phyloP scores from a whole-genome alignment of 257 asterid species.

The Nicotiana tabacum region DNA sequence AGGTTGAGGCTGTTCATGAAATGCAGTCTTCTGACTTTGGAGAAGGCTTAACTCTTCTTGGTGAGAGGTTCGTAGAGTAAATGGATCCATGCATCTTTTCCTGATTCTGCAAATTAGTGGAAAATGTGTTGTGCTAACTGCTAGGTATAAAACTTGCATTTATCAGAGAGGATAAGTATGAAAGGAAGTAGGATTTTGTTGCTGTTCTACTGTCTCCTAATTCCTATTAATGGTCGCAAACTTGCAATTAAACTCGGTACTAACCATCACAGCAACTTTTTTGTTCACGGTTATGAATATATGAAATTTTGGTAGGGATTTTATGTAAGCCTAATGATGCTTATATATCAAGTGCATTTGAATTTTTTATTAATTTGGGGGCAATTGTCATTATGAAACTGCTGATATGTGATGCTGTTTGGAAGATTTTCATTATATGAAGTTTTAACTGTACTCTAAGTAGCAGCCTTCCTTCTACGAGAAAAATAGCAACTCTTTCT shows the following conservation, averaged over 20 bases:
- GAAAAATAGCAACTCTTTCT: neutral
- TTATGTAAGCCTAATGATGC: neutral
- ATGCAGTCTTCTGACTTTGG: constrained; percentile 63
- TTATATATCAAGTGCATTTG: neutral
- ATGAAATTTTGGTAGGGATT: neutral
- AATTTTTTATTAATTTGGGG: neutral
- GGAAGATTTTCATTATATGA: neutral
- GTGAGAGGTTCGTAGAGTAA: constrained; percentile 55
- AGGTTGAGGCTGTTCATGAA: constrained; percentile 59
- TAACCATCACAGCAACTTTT: neutral
- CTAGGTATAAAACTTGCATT: neutral
- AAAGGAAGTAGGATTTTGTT: neutral
- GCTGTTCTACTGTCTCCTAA: neutral
- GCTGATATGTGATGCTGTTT: neutral
- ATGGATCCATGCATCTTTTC: neutral
- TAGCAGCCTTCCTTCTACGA: too few species aligned
- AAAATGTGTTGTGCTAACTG: neutral
- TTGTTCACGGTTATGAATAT: neutral
- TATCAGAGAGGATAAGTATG: neutral
- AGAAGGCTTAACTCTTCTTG: constrained; percentile 89
- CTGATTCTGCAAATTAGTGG: neutral
- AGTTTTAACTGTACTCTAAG: neutral
- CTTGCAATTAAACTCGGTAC: neutral
- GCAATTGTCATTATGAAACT: neutral
- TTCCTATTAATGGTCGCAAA: neutral